phyloP scores from a whole-genome alignment of 2,329 filamentous ascomycete genomes.

The Alternaria sp. region DNA sequence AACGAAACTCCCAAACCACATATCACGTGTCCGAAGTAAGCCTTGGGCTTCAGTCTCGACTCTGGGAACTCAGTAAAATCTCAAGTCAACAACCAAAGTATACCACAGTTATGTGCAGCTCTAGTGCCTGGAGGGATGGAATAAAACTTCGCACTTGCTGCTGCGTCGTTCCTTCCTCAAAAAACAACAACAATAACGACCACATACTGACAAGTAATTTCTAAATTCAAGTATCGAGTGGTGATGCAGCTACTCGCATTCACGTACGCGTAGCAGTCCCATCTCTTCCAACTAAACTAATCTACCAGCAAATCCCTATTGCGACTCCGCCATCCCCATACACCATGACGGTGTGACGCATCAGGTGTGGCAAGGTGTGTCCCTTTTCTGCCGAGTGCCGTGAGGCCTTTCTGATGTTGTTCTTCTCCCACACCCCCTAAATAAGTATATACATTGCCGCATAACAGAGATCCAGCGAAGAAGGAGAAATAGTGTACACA shows the following conservation, averaged over 20 bases:
- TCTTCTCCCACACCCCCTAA: background rate
- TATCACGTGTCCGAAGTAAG: no score
- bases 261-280: constrained; percentile 14
- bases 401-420: background rate
- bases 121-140: no score
- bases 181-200: no score
- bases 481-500: constrained; percentile 29
- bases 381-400: constrained; percentile 3
- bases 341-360: constrained; percentile 5
- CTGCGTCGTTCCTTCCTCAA: no score
- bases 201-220: background rate
- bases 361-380: constrained; percentile 6
- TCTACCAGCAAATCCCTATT: constrained; percentile 1
- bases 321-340: background rate
- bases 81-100: no score
- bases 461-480: constrained; percentile 18
- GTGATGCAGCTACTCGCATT: constrained; percentile 17
- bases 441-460: constrained; percentile 36
- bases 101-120: no score
- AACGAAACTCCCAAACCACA: background rate
- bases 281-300: constrained; percentile 7
- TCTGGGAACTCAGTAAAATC: no score
- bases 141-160: no score
- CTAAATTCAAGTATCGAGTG: constrained; percentile 10
- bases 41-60: no score